These are phyloP conservation scores for Crithidia bombi DNA, from an alignment of 208 protist species.

Conservation along the genomic window DNA sequence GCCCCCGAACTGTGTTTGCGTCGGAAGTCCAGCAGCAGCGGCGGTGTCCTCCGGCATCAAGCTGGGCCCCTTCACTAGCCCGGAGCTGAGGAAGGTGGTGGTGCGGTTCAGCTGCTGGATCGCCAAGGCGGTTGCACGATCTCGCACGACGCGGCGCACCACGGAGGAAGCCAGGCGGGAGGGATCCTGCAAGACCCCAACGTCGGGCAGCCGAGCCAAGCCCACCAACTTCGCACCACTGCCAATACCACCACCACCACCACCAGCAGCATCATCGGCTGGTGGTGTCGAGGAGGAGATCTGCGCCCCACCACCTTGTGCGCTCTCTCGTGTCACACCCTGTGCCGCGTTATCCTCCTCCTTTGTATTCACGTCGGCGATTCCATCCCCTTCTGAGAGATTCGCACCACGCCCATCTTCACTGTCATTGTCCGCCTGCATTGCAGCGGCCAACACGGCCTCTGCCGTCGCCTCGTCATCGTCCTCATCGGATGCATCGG, in stretches of 20 bases:
- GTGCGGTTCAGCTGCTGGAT: slow-evolving; percentile 80
- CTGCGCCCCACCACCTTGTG: no score
- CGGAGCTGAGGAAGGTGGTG: slow-evolving; percentile 73
- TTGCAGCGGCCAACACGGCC: neutral
- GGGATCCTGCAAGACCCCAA: slow-evolving; percentile 55
- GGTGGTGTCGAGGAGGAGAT: no score
- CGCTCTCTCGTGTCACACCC: neutral
- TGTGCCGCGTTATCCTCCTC: neutral
- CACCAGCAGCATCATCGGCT: no score
- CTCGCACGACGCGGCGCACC: slow-evolving; percentile 57
- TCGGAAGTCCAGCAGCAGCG: slow-evolving; percentile 4
- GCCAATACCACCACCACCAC: neutral
- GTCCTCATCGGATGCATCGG: neutral
- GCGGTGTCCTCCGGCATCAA: slow-evolving; percentile 21
- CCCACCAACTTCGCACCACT: neutral
- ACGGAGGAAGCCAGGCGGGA: slow-evolving; percentile 38
- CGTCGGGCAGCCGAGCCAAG: slow-evolving; percentile 16
- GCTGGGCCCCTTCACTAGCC: slow-evolving; percentile 49
- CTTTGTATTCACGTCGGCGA: no score
- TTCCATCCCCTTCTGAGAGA: no score
- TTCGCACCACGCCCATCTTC: no score
- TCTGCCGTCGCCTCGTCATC: neutral
- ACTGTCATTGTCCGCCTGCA: neutral
- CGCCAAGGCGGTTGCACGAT: slow-evolving; percentile 57
- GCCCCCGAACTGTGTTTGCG: neutral